phyloP scores from a whole-genome alignment of 2,329 filamentous ascomycete species.

The Periconia sp. region DNA sequence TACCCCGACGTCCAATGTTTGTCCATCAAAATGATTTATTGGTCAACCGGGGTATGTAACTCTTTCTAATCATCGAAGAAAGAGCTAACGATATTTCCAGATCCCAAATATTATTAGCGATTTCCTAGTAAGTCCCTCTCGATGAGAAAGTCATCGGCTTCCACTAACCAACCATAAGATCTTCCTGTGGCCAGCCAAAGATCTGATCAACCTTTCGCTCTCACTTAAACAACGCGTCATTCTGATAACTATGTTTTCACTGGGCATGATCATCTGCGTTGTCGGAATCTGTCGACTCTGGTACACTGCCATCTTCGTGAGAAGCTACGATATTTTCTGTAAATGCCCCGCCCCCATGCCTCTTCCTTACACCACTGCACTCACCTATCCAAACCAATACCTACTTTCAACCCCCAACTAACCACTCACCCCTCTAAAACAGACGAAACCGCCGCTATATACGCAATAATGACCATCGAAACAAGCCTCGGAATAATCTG shows the following conservation, averaged over 20 bases:
- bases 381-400: too few species aligned
- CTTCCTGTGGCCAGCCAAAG: conserved; percentile 24
- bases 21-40: conserved; percentile 11
- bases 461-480: conserved; percentile 18
- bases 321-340: conserved; percentile 18
- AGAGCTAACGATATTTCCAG: not conserved
- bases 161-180: conserved; percentile 2
- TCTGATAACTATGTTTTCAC: conserved; percentile 19
- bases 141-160: not conserved
- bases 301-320: conserved; percentile 18
- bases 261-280: conserved; percentile 20
- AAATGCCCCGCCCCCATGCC: not conserved
- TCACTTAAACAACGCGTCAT: conserved; percentile 18
- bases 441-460: conserved; percentile 16
- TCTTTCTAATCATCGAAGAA: not conserved
- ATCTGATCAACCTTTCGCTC: conserved; percentile 17
- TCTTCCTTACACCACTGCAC: not conserved
- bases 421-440: not conserved
- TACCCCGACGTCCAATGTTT: conserved; percentile 17
- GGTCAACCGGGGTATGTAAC: conserved; percentile 7
- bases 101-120: conserved; percentile 21
- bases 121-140: conserved; percentile 14
- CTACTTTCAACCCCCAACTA: too few species aligned
- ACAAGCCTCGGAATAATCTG: conserved; percentile 22
- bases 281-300: conserved; percentile 22